Evolutionary conservation across 2,329 filamentous ascomycete species (phyloP).

Genomic region (Claviceps sp.): DNA sequence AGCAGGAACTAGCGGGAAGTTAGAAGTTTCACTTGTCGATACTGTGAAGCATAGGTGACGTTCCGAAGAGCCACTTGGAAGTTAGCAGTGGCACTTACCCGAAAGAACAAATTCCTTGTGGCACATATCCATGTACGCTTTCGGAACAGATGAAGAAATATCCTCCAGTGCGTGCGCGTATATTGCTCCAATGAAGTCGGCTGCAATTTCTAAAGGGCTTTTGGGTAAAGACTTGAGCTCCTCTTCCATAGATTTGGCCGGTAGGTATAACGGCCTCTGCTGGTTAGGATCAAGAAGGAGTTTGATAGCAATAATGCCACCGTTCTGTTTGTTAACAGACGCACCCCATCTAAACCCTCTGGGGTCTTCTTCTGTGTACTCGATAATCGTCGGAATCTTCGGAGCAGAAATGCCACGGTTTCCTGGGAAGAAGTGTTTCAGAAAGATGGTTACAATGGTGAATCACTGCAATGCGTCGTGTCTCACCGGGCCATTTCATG

Average conservation of each 20-base stretch:
- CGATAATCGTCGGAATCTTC: slow-evolving; percentile 15
- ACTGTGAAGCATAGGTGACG: background rate
- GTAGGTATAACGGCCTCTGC: slow-evolving; percentile 6
- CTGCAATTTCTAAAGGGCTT: slow-evolving; percentile 6
- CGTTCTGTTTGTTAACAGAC: background rate
- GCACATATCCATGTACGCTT: slow-evolving; percentile 8
- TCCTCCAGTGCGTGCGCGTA: slow-evolving; percentile 21
- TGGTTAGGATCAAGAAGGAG: slow-evolving; percentile 9
- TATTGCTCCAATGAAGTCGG: slow-evolving; percentile 5
- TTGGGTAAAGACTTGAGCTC: slow-evolving; percentile 8
- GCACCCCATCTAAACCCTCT: slow-evolving; percentile 21
- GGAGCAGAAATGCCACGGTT: slow-evolving; percentile 25
- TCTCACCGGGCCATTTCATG: slow-evolving; percentile 11
- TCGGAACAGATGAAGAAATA: slow-evolving; percentile 17
- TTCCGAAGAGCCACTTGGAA: background rate
- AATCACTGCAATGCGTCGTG: background rate
- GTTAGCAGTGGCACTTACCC: slow-evolving; percentile 18
- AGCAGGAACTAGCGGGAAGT: slow-evolving; percentile 34
- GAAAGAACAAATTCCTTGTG: slow-evolving; percentile 24
- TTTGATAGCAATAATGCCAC: slow-evolving; percentile 10
- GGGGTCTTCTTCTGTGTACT: slow-evolving; percentile 21
- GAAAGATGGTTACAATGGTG: slow-evolving; percentile 21
- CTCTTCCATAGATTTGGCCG: background rate
- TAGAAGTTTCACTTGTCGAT: background rate
- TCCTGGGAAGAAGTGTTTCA: slow-evolving; percentile 27